Evolutionary conservation across 805 yeast genomes (phyloP).

Genomic region (Zygoascus flipseniorum): DNA sequence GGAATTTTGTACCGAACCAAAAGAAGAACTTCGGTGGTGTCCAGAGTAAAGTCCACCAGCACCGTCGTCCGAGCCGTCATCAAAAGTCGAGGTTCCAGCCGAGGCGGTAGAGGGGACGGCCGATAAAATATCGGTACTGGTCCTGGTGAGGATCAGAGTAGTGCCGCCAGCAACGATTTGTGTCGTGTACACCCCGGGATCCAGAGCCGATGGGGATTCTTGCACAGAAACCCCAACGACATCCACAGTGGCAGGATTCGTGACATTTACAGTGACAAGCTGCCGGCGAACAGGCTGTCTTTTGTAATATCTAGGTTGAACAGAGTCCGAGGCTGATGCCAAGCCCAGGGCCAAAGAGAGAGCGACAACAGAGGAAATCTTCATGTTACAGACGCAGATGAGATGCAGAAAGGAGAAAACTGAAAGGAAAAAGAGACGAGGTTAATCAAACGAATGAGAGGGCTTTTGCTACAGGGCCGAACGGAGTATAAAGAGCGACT

Average conservation of each 20-base stretch:
- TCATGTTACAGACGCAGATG: background rate
- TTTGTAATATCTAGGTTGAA: slow-evolving; percentile 12
- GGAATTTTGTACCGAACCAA: background rate
- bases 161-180: background rate
- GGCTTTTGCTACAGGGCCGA: background rate
- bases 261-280: slow-evolving; percentile 11
- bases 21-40: background rate
- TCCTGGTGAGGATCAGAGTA: background rate
- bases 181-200: background rate
- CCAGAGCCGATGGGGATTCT: background rate
- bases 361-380: background rate
- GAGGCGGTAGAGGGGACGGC: background rate
- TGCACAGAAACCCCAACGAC: background rate
- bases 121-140: background rate
- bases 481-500: background rate
- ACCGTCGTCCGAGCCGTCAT: background rate
- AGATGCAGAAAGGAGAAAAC: background rate
- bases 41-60: background rate
- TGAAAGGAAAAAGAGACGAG: background rate
- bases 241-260: slow-evolving; percentile 5
- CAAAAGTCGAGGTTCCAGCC: background rate
- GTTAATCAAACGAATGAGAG: too few species aligned
- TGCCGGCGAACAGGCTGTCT: slow-evolving; percentile 14
- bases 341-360: background rate
- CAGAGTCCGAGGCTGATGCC: slow-evolving; percentile 5